Base-by-base conservation (phyloP, 1,139 yeast species). In the Pichia sp. region DNA sequence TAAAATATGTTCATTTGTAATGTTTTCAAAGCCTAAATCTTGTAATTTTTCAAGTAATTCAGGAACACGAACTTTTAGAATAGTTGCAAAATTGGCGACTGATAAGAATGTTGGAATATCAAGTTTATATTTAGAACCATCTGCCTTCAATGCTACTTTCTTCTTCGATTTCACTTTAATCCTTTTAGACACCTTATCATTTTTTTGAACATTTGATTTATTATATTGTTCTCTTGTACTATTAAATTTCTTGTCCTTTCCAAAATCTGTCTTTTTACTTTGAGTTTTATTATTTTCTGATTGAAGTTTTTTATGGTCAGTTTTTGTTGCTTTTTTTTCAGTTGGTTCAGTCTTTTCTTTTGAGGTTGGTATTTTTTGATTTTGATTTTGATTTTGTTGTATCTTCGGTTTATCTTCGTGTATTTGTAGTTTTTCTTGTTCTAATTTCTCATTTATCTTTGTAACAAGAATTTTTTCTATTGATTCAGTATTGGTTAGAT, bases 1-100 rank as follows among this genome's bases (percentile, higher is more conserved):
- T 24, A 91, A 65, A 52, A 91, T 85, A 60, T 80, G 85, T 51
- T 86, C 86, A 52, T 82, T 83, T 15, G 83, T 71, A 53, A 79
- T 70, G 44, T 82, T 78, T 42, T 81, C 83, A 56, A 83, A 89
- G 0, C 97, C 98, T 54, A 87, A 67, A 1, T 67, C 74, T 42
- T 68, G 66, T 62, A 91, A 68, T 40, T 76, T 79, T 35, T 63
- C 62, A 40, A 82, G 68, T 9, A 91, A 68, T 19, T 68, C 72
- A 25, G 74, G 75, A 26, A 84, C 71, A 10, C 88, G 76, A 11
- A 84, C 75, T 43, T 75, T 72, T 51, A 91, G 64, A 31, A 85
- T 67, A 30, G 82, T 78, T 0, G 96, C 83, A 33, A 89, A 67
- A 49, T 87, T 85, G 4, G 88, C 70, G 1, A 87, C 83, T 0